These are phyloP conservation scores for Aphanomyces cochlioides DNA, from an alignment of 352 stramenopile species.

Conservation along the genomic window DNA sequence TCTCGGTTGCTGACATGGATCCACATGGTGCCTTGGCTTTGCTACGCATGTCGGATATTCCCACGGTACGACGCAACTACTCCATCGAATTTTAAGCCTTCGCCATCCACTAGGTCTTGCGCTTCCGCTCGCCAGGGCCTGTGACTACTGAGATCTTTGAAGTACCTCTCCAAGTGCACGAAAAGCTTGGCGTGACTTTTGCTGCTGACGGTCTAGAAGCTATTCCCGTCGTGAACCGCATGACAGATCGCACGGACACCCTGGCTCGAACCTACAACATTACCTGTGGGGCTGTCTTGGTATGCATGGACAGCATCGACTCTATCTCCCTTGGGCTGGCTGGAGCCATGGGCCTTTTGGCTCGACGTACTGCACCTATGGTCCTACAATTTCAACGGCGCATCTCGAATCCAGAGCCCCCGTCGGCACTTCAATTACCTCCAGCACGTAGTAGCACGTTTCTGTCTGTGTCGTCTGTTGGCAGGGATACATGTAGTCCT, in stretches of 20 bases:
- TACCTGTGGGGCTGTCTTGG: slow-evolving; percentile 11
- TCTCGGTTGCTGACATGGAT: slow-evolving; percentile 10
- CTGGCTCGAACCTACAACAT: background rate
- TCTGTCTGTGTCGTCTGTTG: background rate
- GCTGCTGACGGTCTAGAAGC: slow-evolving; percentile 10
- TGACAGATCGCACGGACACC: slow-evolving; percentile 4
- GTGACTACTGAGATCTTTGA: background rate
- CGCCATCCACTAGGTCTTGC: slow-evolving; percentile 12
- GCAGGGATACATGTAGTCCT: background rate
- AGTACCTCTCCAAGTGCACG: background rate
- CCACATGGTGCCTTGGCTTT: slow-evolving; percentile 6
- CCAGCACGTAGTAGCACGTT: slow-evolving; percentile 3
- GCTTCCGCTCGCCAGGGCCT: background rate
- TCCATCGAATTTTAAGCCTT: background rate
- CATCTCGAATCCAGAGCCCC: background rate
- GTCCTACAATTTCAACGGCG: slow-evolving; percentile 14
- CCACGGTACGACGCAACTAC: slow-evolving; percentile 2
- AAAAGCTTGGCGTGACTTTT: slow-evolving; percentile 25
- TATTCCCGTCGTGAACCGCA: slow-evolving; percentile 25
- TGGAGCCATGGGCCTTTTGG: slow-evolving; percentile 4
- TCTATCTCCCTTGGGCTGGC: background rate
- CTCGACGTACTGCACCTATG: background rate
- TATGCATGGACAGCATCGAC: slow-evolving; percentile 4
- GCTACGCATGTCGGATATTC: slow-evolving; percentile 18
- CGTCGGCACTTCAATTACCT: background rate